Base-by-base conservation (phyloP, 148 eudicot genomes). In the Euryodendron excelsum region DNA sequence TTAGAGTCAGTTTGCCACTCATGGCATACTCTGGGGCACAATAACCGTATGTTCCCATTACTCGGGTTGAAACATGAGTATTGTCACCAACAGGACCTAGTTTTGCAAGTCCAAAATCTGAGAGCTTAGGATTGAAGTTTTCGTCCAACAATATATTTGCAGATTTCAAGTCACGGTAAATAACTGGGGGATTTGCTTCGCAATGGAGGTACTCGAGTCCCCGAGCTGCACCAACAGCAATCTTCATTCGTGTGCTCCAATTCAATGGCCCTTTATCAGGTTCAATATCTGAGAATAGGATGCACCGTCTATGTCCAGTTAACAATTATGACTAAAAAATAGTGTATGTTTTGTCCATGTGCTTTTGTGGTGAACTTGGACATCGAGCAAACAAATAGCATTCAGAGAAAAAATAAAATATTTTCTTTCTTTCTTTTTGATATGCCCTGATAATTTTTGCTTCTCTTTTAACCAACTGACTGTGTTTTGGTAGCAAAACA, bases 11-110 rank as follows among this genome's bases (percentile, higher is more conserved):
- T 59, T 92, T 92, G 12, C 98, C 97, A 67, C 90, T 92, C 86
- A 91, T 88, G 31, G 97, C 98, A 71, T 94, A 94, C 70, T 94
- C 97, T 0, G 98, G 97, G 39, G 97, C 97, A 72, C 98, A 95
- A 37, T 95, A 95, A 23, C 99, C 96, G 52, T 88, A 91, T 1
- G 97, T 95, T 73, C 99, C 99, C 92, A 95, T 90, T 67, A 95
- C 96, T 69, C 99, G 78, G 34, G 97, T 93, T 12, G 97, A 93
- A 59, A 95, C 96, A 68, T 93, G 97, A 68, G 94, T 86, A 2
- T 88, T 88, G 76, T 90, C 97, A 53, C 95, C 99, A 71, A 84
- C 84, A 1, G 99, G 99, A 41, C 96, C 97, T 11, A 93, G 86
- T 76, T 95, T 95, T 73, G 99, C 97, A 66, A 95, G 91, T 27